Conservation (phyloP, 1,139 yeast genomes). For the Blastobotrys serpentis region DNA sequence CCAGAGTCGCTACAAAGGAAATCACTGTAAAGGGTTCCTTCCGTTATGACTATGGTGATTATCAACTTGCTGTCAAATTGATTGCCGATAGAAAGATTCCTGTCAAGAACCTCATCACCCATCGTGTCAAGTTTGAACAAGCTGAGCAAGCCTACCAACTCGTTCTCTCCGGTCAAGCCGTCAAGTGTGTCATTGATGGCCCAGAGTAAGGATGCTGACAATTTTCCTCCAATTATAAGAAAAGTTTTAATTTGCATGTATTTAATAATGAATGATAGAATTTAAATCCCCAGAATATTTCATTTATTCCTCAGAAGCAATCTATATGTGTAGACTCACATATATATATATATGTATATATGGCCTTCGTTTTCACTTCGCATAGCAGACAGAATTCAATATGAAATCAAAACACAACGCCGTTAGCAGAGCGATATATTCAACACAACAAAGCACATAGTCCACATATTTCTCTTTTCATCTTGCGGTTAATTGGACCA, state of each 20-base stretch:
- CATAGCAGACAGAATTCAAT: no score
- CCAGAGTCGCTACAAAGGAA: constrained; percentile 67
- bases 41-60: constrained; percentile 81
- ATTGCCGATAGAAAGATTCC: constrained; percentile 60
- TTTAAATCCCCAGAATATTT: background rate
- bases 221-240: background rate
- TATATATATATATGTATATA: no score
- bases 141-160: constrained; percentile 79
- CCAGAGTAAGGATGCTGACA: constrained; percentile 18
- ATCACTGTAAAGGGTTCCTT: constrained; percentile 70
- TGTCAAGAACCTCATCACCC: constrained; percentile 69
- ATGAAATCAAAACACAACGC: no score
- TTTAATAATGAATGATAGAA: constrained; percentile 4
- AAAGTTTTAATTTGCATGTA: constrained; percentile 8
- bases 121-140: constrained; percentile 67
- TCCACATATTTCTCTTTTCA: no score
- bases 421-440: no score
- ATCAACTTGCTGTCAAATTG: constrained; percentile 66
- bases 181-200: constrained; percentile 62
- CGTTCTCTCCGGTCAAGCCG: constrained; percentile 53
- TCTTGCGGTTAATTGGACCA: no score
- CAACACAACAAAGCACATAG: no score
- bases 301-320: no score
- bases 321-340: no score
- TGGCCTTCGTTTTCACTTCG: no score